phyloP scores from a whole-genome alignment of 495 filamentous ascomycete species.

The Choiromyces venosus region DNA sequence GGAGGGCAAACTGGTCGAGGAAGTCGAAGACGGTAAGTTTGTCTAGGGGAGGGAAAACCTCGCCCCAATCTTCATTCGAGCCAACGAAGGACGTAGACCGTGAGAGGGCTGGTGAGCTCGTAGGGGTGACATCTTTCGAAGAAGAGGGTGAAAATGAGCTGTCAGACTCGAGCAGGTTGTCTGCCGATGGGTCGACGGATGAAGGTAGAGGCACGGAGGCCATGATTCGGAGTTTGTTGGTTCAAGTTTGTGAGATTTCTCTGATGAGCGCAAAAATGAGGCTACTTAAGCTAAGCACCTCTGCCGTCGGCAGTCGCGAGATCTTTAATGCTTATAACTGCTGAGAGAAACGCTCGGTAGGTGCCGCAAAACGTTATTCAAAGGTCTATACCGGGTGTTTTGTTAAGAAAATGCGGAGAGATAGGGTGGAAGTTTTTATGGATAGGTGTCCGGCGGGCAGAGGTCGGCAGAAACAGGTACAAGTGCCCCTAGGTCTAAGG shows the following conservation, averaged over 20 bases:
- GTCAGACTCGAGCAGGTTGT: conserved; percentile 19
- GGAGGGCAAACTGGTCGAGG: conserved; percentile 86
- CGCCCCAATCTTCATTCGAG: conserved; percentile 70
- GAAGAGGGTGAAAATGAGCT: conserved; percentile 23
- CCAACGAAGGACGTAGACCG: conserved; percentile 31
- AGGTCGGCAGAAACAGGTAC: not conserved
- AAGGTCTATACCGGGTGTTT: not conserved
- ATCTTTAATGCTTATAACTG: not conserved
- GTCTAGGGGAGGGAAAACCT: conserved; percentile 77
- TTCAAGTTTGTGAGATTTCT: not conserved
- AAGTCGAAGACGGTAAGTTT: conserved; percentile 86
- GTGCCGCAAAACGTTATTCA: not conserved
- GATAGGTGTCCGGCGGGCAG: not conserved
- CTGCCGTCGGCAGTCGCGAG: not conserved
- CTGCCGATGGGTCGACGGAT: conserved; percentile 19
- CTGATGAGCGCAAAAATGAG: not conserved
- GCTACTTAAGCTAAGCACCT: not conserved
- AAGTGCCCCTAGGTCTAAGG: not conserved
- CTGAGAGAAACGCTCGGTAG: not conserved
- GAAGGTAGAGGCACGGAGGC: conserved; percentile 8
- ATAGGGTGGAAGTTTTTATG: not conserved
- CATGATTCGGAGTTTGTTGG: conserved; percentile 10
- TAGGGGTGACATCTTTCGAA: conserved; percentile 10
- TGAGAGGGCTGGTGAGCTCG: conserved; percentile 23
- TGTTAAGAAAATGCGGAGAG: not conserved